Base-by-base conservation (phyloP, 2,329 filamentous ascomycete species). In the Ambrosiella xylebori region DNA sequence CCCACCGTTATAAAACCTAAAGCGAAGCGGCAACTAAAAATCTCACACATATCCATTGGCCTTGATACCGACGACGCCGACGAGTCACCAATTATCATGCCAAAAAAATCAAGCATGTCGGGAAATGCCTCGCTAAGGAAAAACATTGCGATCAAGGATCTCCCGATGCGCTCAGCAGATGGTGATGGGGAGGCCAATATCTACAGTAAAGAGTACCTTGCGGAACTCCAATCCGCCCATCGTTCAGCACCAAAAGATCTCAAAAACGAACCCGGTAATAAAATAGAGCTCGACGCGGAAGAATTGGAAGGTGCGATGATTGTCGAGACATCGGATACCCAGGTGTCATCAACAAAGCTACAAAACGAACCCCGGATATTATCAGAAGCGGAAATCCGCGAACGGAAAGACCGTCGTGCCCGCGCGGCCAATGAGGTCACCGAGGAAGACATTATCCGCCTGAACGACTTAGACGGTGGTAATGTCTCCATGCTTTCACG, bases 321-420 rank as follows among this genome's bases (percentile, higher is more conserved):
- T 17, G 84, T 88, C 35, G 73, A 82, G 9, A 76, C 57, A 62
- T 68, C 44, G 62, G 67, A 65, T 64, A 64, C 39, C 60, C 66
- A 59, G 64, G 54, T 63, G 50, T 15, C 11, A 41, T 41, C 39
- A 2, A 12, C 6, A 6, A 11, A 27, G 13, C 63, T 56, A 68
- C 71, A 38, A 65, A 65, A 63, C 3, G 64, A 61, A 19, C 74
- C 75, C 1, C 62, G 74, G 5, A 89, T 96, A 62, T 82, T 91
- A 2, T 89, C 85, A 1, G 85, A 90, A 61, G 80, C 85, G 1
- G 87, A 96, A 66, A 95, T 97, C 55, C 79, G 79, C 36, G 90
- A 95, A 70, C 94, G 90, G 73, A 97, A 96, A 69, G 86, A 88
- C 61, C 81, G 93, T 1, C 80, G 91, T 13, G 85, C 85, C n/a